phyloP scores from a whole-genome alignment of 176 grass and related monocot genomes.

The Pharus latifolius region DNA sequence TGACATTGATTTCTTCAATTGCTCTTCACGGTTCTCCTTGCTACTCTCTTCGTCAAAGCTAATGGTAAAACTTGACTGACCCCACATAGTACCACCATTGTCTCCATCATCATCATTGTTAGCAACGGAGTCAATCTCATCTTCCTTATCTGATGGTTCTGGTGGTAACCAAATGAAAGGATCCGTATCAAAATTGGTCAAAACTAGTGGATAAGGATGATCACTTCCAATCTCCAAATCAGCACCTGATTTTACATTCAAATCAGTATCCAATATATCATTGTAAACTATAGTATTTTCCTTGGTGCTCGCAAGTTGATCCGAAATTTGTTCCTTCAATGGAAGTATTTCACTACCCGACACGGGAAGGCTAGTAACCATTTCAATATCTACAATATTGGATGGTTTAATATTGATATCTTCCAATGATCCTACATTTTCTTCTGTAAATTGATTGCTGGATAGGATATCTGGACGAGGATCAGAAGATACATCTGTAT shows the following conservation, averaged over 20 bases:
- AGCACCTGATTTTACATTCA: neutral
- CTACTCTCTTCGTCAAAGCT: slow-evolving; percentile 14
- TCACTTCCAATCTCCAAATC: slow-evolving; percentile 18
- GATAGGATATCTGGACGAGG: neutral
- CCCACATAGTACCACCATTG: slow-evolving; percentile 24
- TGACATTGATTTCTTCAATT: slow-evolving; percentile 69
- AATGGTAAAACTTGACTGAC: slow-evolving; percentile 32
- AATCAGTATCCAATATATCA: neutral
- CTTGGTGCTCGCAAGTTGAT: neutral
- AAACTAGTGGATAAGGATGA: slow-evolving; percentile 20
- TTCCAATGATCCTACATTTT: neutral
- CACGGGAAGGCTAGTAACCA: slow-evolving; percentile 27
- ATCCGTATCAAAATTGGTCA: slow-evolving; percentile 50
- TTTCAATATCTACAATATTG: slow-evolving; percentile 8
- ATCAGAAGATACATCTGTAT: neutral
- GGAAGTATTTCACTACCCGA: slow-evolving; percentile 20
- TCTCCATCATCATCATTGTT: slow-evolving; percentile 39
- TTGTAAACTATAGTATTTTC: slow-evolving; percentile 26
- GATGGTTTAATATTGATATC: slow-evolving; percentile 1
- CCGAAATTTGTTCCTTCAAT: slow-evolving; percentile 31
- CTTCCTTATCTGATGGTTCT: slow-evolving; percentile 53
- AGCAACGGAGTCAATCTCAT: slow-evolving; percentile 38
- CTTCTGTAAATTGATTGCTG: slow-evolving; percentile 3
- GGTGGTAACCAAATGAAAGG: slow-evolving; percentile 67
- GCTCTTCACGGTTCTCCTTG: slow-evolving; percentile 34